Evolutionary conservation across 306 rosid species (phyloP).

Genomic region (Vigna mungo): DNA sequence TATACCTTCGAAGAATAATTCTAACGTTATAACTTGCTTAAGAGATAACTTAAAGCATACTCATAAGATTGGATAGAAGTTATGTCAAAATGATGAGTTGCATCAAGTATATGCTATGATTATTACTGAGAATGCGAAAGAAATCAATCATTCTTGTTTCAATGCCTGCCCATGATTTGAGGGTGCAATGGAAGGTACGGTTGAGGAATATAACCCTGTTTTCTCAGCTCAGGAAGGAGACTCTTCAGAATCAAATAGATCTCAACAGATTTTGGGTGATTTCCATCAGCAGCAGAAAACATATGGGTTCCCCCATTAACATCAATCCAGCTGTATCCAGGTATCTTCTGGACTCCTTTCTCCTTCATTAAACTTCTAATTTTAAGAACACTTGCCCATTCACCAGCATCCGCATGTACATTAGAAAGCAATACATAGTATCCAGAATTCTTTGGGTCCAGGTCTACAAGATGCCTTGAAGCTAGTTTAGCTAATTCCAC

Average conservation of each 20-base stretch:
- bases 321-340: conserved; percentile 86
- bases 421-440: conserved; percentile 82
- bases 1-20: neutral
- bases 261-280: conserved; percentile 65
- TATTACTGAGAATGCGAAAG: conserved; percentile 39
- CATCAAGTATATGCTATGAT: conserved; percentile 32
- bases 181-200: conserved; percentile 76
- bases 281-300: conserved; percentile 79
- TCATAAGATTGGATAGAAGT: neutral
- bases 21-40: conserved; percentile 18
- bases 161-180: conserved; percentile 50
- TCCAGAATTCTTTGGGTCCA: conserved; percentile 78
- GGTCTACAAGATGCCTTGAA: conserved; percentile 63
- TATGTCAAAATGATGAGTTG: conserved; percentile 1
- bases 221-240: conserved; percentile 73
- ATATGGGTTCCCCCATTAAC: conserved; percentile 71
- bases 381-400: conserved; percentile 72
- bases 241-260: conserved; percentile 60
- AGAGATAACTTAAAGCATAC: conserved; percentile 20
- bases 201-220: conserved; percentile 80
- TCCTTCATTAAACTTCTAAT: conserved; percentile 75
- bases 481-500: conserved; percentile 76
- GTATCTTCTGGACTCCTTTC: conserved; percentile 75
- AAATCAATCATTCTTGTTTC: conserved; percentile 29
- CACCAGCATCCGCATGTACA: conserved; percentile 74